Percentiles rank a stretch among this genome's conserved stretches.
phyloP scores from a whole-genome alignment of 2,329 filamentous ascomycete species.

The Cytospora piceicola region DNA sequence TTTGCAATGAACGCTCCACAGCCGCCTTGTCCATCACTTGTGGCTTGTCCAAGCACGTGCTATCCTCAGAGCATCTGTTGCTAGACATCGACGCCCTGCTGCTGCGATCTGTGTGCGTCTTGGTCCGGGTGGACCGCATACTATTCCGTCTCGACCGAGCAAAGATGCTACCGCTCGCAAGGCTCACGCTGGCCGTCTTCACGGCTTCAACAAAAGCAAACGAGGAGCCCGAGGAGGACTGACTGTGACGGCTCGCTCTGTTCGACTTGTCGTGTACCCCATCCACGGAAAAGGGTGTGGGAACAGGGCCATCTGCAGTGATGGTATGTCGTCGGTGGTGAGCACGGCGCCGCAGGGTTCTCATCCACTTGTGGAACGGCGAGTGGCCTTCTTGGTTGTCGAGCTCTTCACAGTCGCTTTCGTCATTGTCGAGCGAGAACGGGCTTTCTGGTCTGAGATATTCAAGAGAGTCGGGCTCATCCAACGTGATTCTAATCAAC shows the following conservation, averaged over 20 bases:
- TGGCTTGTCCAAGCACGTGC: conserved; percentile 62
- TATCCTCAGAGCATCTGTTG: conserved; percentile 67
- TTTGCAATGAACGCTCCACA: conserved; percentile 72
- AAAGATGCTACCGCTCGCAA: conserved; percentile 71
- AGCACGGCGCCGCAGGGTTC: conserved; percentile 65
- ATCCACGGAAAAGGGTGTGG: conserved; percentile 40
- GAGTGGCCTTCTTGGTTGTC: conserved; percentile 27
- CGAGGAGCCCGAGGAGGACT: conserved; percentile 74
- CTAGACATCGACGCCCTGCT: conserved; percentile 63
- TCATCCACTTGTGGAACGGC: conserved; percentile 76
- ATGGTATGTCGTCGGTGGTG: conserved; percentile 46
- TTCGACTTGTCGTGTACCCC: conserved; percentile 30
- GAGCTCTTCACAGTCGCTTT: neutral
- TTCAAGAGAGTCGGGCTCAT: conserved; percentile 17
- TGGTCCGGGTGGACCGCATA: conserved; percentile 56
- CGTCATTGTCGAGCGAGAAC: neutral
- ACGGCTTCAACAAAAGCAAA: conserved; percentile 79
- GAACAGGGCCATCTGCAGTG: conserved; percentile 37
- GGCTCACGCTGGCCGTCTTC: conserved; percentile 79
- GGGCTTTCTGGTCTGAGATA: neutral
- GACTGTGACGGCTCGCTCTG: conserved; percentile 47
- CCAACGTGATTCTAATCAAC: conserved; percentile 28
- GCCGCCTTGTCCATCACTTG: conserved; percentile 66
- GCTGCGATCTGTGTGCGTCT: conserved; percentile 65
- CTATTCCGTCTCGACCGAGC: conserved; percentile 61